Conservation (phyloP, 345 rosid species). For the Moricandia moricandioides region DNA sequence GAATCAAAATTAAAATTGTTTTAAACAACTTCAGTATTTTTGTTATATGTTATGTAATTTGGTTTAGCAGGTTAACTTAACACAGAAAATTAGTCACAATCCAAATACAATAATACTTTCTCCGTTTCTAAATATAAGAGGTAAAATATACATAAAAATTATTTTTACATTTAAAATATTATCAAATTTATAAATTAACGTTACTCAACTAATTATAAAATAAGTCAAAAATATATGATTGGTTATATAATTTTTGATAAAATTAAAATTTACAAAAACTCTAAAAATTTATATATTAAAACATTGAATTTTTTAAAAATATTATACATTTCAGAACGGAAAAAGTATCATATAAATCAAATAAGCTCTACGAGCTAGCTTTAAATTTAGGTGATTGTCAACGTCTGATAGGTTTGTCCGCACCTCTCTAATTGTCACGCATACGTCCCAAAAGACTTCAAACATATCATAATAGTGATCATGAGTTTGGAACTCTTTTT, state of each 20-base stretch:
- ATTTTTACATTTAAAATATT: too few relatives aligned
- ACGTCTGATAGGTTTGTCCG: not conserved
- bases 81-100: not conserved
- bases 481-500: not conserved
- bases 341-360: not conserved
- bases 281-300: too few relatives aligned
- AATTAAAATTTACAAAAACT: too few relatives aligned
- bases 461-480: not conserved
- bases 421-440: conserved; percentile 1
- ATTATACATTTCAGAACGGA: too few relatives aligned
- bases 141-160: too few relatives aligned
- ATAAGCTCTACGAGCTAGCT: not conserved
- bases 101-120: not conserved
- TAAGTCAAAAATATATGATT: too few relatives aligned
- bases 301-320: too few relatives aligned
- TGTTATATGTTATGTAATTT: not conserved
- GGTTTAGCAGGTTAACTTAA: not conserved
- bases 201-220: too few relatives aligned
- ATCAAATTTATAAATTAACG: too few relatives aligned
- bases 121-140: too few relatives aligned
- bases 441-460: conserved; percentile 3
- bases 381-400: conserved; percentile 6
- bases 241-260: too few relatives aligned
- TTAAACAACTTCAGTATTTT: not conserved
- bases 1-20: not conserved